Conservation (phyloP, 495 filamentous ascomycete species). For the Penicillium subrubescens region DNA sequence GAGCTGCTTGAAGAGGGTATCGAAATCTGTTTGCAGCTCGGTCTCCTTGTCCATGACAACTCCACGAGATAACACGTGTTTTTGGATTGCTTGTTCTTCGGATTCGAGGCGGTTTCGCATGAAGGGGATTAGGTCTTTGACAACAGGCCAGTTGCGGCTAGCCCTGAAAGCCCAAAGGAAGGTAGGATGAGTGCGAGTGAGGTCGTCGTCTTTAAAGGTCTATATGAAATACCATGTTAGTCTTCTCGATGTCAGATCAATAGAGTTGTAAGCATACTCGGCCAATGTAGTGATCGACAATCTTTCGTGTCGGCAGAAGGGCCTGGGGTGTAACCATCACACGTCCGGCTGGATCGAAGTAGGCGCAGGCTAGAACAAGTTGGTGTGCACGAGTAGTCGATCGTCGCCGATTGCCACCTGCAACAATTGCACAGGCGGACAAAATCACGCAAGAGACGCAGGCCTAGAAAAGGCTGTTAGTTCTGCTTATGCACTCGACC, state of each 20-base stretch:
- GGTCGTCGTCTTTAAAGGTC: constrained; percentile 71
- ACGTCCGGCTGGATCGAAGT: constrained; percentile 73
- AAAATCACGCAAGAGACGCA: constrained; percentile 61
- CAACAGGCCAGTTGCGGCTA: constrained; percentile 70
- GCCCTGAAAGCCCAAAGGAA: constrained; percentile 89
- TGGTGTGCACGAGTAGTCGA: constrained; percentile 71
- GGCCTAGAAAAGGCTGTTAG: constrained; percentile 43
- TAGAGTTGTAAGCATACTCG: constrained; percentile 41
- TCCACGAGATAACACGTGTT: constrained; percentile 45
- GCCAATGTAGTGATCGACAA: constrained; percentile 78
- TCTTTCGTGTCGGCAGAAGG: constrained; percentile 75
- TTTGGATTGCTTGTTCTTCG: constrained; percentile 30
- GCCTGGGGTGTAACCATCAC: constrained; percentile 81
- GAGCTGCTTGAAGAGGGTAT: constrained; percentile 78
- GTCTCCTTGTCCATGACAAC: constrained; percentile 40
- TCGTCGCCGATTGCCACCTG: constrained; percentile 54
- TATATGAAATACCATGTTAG: constrained; percentile 22
- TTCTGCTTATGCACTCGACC: neutral
- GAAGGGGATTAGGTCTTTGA: constrained; percentile 66
- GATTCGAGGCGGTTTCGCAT: constrained; percentile 64
- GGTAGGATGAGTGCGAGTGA: constrained; percentile 74
- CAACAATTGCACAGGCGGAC: constrained; percentile 56
- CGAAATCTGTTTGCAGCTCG: constrained; percentile 60
- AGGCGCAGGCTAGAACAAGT: constrained; percentile 72
- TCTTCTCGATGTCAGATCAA: neutral